These are phyloP conservation scores for Platanthera guangdongensis DNA, from an alignment of 106 monocot genomes.

Conservation along the genomic window DNA sequence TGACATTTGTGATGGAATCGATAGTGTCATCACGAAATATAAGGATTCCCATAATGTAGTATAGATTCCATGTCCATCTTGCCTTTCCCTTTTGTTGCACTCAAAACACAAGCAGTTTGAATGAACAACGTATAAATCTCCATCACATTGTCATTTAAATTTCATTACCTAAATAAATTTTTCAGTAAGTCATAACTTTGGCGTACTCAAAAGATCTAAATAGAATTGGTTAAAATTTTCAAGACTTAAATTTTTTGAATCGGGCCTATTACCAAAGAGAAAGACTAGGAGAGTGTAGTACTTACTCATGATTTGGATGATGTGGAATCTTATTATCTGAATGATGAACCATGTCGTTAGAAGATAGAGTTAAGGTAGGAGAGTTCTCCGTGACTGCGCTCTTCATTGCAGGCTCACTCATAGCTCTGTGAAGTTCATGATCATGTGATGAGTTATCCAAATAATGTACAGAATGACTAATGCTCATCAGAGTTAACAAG, in stretches of 20 bases:
- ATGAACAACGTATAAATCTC: not conserved
- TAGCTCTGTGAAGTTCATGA: slow-evolving; percentile 2
- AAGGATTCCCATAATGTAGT: too few relatives aligned
- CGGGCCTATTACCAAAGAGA: not conserved
- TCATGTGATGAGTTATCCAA: not conserved
- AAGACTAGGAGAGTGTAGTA: not conserved
- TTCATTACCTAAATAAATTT: not conserved
- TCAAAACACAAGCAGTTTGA: not conserved
- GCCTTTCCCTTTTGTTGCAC: not conserved
- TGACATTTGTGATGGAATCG: too few relatives aligned
- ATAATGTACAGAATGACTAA: not conserved
- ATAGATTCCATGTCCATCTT: not conserved
- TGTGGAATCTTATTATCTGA: not conserved
- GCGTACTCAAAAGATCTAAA: not conserved
- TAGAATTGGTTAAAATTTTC: not conserved
- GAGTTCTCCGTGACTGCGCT: not conserved
- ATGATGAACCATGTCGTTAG: not conserved
- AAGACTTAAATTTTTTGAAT: not conserved
- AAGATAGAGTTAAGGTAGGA: not conserved
- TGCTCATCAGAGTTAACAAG: not conserved
- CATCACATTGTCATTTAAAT: not conserved
- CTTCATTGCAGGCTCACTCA: not conserved
- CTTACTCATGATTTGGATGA: slow-evolving; percentile 3
- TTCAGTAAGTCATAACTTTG: not conserved
- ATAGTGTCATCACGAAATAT: too few relatives aligned